Conservation (phyloP, 305 asterid genomes). For the Fraxinus velutina region DNA sequence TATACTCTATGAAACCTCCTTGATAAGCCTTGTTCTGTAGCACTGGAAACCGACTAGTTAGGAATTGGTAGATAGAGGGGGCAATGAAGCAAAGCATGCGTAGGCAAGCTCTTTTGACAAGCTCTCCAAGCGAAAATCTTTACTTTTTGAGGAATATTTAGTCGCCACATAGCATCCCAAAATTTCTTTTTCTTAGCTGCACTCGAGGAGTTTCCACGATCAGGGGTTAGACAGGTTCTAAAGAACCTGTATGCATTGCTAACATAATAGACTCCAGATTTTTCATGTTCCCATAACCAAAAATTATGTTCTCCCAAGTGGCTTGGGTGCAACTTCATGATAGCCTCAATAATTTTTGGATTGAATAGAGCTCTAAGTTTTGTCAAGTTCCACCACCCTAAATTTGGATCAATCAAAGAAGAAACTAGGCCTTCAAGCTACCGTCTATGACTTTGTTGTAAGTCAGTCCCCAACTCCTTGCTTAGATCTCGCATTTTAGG, state of each 20-base stretch:
- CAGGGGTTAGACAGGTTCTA: neutral
- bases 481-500: neutral
- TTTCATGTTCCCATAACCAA: neutral
- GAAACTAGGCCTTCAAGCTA: neutral
- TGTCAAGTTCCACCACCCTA: neutral
- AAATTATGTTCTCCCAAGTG: neutral
- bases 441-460: neutral
- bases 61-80: neutral
- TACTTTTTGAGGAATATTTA: neutral
- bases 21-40: neutral
- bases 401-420: neutral
- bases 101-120: neutral
- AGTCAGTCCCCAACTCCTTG: neutral
- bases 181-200: neutral
- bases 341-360: neutral
- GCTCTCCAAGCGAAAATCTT: neutral
- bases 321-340: neutral
- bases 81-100: neutral
- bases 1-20: neutral
- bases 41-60: neutral
- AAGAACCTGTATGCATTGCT: neutral
- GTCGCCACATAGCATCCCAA: neutral
- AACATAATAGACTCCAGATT: neutral
- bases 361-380: neutral
- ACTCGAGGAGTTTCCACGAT: neutral